These are phyloP conservation scores for Pythium monospermum DNA, from an alignment of 352 stramenopile genomes.

Conservation along the genomic window DNA sequence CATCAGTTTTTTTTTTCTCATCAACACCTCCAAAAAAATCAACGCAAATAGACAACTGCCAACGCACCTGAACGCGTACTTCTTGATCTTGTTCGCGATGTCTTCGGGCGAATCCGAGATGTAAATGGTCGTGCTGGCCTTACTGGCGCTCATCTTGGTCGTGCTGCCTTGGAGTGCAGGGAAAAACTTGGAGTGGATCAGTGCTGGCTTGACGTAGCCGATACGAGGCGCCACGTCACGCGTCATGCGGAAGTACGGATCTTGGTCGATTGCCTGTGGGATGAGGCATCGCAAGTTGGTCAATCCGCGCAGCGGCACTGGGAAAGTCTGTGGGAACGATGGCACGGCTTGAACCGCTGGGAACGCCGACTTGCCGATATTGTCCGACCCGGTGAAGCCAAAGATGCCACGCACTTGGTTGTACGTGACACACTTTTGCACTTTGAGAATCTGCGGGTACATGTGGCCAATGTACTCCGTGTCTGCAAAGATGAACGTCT, in stretches of 20 bases:
- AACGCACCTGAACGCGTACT: slow-evolving; percentile 77
- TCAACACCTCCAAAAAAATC: neutral
- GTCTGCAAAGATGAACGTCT: slow-evolving; percentile 99
- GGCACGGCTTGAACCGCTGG: slow-evolving; percentile 97
- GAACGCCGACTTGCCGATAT: slow-evolving; percentile 99
- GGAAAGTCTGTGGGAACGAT: slow-evolving; percentile 98
- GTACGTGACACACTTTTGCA: slow-evolving; percentile 98
- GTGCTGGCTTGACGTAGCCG: slow-evolving; percentile 93
- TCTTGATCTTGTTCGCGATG: slow-evolving; percentile 92
- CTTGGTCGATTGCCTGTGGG: slow-evolving; percentile 99
- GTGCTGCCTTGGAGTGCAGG: slow-evolving; percentile 94
- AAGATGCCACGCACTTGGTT: slow-evolving; percentile 98
- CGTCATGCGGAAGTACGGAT: slow-evolving; percentile 98
- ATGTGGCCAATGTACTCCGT: slow-evolving; percentile 99
- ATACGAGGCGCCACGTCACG: slow-evolving; percentile 98
- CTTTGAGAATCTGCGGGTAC: slow-evolving; percentile 99
- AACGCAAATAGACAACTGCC: neutral
- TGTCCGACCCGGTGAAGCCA: slow-evolving; percentile 96
- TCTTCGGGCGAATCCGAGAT: slow-evolving; percentile 97
- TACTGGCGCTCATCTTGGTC: slow-evolving; percentile 99
- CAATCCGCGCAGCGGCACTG: slow-evolving; percentile 77
- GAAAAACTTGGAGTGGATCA: slow-evolving; percentile 99
- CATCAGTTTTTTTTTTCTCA: neutral
- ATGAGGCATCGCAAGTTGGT: slow-evolving; percentile 97
- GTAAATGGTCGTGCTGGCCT: slow-evolving; percentile 97